These are phyloP conservation scores for Fusarium beomiforme DNA, from an alignment of 2,329 filamentous ascomycete genomes.

Conservation along the genomic window DNA sequence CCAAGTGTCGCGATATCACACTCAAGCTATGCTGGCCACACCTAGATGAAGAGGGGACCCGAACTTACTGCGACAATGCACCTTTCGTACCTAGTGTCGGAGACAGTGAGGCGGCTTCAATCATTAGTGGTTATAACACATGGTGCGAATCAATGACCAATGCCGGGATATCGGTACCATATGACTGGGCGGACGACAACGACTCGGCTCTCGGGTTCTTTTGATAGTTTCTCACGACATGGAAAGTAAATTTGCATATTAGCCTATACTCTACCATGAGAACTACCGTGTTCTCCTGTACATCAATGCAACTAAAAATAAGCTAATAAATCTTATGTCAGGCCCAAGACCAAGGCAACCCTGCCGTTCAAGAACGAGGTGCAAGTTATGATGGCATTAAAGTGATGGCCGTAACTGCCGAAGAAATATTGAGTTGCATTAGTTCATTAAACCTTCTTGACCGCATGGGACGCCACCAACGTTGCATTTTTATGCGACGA, in stretches of 20 bases:
- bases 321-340: background rate
- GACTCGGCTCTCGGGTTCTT: constrained; percentile 20
- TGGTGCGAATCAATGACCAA: constrained; percentile 35
- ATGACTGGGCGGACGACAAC: constrained; percentile 31
- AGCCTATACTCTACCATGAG: background rate
- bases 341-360: background rate
- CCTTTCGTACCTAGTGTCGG: constrained; percentile 12
- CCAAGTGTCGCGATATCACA: constrained; percentile 34
- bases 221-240: background rate
- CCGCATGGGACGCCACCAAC: background rate
- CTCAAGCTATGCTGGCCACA: constrained; percentile 35
- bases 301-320: background rate
- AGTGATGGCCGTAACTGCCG: background rate
- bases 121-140: constrained; percentile 29
- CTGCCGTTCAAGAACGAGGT: background rate
- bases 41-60: constrained; percentile 15
- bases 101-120: constrained; percentile 30
- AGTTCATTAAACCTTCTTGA: background rate
- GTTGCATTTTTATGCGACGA: background rate
- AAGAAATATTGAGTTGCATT: background rate
- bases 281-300: background rate
- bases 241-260: background rate
- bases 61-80: constrained; percentile 7
- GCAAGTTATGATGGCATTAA: background rate
- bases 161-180: constrained; percentile 9